These are phyloP conservation scores for Claviceps lovelessii DNA, from an alignment of 2,329 filamentous ascomycete species.

Conservation along the genomic window DNA sequence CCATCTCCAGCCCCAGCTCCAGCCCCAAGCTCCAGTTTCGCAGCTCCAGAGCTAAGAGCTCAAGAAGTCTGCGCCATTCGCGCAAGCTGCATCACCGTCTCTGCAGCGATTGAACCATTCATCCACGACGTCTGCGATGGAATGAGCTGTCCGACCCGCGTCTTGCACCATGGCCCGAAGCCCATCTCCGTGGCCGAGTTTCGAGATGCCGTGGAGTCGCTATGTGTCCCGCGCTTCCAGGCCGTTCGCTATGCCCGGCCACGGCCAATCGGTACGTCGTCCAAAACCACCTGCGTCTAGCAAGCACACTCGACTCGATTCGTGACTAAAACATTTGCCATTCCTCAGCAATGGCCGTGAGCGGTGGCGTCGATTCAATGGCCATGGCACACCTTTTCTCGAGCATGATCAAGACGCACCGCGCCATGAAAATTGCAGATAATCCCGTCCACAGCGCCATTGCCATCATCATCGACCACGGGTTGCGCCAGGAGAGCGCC, in stretches of 20 bases:
- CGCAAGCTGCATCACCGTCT: not conserved
- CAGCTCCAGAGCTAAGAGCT: no score
- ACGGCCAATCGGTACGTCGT: slow-evolving; percentile 28
- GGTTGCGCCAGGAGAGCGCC: slow-evolving; percentile 36
- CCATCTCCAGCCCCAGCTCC: no score
- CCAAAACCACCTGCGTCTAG: not conserved
- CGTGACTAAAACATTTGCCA: not conserved
- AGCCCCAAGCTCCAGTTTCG: no score
- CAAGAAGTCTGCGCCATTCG: no score
- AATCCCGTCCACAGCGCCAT: slow-evolving; percentile 27
- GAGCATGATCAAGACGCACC: slow-evolving; percentile 22
- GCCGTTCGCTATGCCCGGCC: slow-evolving; percentile 18
- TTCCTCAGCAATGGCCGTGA: slow-evolving; percentile 57
- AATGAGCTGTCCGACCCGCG: slow-evolving; percentile 20
- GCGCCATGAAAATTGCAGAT: slow-evolving; percentile 27
- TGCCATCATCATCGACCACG: slow-evolving; percentile 43
- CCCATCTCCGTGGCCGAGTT: slow-evolving; percentile 25
- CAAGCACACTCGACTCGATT: no score
- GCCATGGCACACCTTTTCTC: slow-evolving; percentile 66
- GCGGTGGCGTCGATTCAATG: slow-evolving; percentile 97
- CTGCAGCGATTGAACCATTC: not conserved
- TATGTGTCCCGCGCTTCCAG: slow-evolving; percentile 36
- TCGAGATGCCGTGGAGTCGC: slow-evolving; percentile 34
- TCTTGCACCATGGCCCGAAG: slow-evolving; percentile 23
- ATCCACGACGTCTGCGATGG: slow-evolving; percentile 12